phyloP scores from a whole-genome alignment of 106 monocot species.

The Phalaenopsis aphrodite region DNA sequence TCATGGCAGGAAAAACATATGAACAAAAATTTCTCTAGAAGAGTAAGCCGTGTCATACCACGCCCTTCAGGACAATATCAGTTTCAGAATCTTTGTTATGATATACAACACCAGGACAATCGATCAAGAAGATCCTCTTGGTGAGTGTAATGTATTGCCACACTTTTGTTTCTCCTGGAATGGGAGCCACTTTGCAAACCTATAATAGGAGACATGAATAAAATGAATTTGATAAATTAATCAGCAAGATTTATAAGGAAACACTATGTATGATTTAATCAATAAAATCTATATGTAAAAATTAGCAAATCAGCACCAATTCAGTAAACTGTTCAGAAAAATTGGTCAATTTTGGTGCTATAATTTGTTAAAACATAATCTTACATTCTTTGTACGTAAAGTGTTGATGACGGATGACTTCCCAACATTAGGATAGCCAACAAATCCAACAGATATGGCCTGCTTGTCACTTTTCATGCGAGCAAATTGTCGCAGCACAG shows the following conservation, averaged over 20 bases:
- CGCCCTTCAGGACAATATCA: constrained; percentile 97
- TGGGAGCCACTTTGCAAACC: constrained; percentile 98
- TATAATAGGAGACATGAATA: constrained; percentile 12
- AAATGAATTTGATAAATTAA: neutral
- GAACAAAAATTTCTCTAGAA: neutral
- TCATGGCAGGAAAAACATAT: neutral
- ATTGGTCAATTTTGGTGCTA: neutral
- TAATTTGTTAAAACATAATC: neutral
- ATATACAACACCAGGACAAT: constrained; percentile 95
- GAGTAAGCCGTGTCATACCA: constrained; percentile 51
- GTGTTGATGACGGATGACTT: constrained; percentile 98
- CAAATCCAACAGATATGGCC: constrained; percentile 98
- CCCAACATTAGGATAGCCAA: constrained; percentile 98
- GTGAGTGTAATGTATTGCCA: constrained; percentile 98
- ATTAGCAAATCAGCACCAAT: neutral
- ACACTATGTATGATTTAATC: neutral
- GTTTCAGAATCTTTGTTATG: constrained; percentile 90
- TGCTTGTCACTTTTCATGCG: constrained; percentile 96
- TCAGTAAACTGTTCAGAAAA: neutral
- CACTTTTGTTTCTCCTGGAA: constrained; percentile 96
- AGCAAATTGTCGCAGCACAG: constrained; percentile 85
- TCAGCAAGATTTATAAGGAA: neutral
- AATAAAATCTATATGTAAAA: neutral
- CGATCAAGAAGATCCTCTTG: constrained; percentile 85
- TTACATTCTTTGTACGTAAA: constrained; percentile 87